Evolutionary conservation across 2,329 filamentous ascomycete species (phyloP).

Genomic region (Phyllosticta paracitricarpa): DNA sequence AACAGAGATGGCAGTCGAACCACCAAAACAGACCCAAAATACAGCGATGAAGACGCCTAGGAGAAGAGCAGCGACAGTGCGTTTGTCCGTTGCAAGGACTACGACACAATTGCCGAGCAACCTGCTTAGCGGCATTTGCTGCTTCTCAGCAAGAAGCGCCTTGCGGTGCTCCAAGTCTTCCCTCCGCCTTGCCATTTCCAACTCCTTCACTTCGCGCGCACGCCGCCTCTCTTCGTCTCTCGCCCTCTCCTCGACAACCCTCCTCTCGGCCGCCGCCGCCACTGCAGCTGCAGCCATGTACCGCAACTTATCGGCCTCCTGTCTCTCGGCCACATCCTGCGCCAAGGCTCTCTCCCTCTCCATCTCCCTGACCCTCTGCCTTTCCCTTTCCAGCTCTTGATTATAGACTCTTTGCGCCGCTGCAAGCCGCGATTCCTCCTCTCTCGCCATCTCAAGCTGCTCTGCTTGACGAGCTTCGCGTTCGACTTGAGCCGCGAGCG

Average conservation of each 20-base stretch:
- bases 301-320: slow-evolving; percentile 16
- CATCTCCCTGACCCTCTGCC: slow-evolving; percentile 10
- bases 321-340: slow-evolving; percentile 9
- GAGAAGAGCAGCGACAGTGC: slow-evolving; percentile 35
- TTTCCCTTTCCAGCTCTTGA: not conserved
- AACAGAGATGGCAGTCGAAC: slow-evolving; percentile 13
- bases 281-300: slow-evolving; percentile 4
- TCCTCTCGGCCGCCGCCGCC: slow-evolving; percentile 5
- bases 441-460: slow-evolving; percentile 18
- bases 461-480: slow-evolving; percentile 23
- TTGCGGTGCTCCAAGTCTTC: not conserved
- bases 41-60: not conserved
- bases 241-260: not conserved
- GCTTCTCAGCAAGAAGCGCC: not conserved
- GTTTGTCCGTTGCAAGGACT: slow-evolving; percentile 37
- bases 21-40: slow-evolving; percentile 2
- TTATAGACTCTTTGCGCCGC: not conserved
- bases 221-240: not conserved
- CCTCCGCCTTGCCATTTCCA: not conserved
- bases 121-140: slow-evolving; percentile 36
- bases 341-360: slow-evolving; percentile 1
- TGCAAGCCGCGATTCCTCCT: slow-evolving; percentile 6
- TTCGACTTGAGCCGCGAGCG: slow-evolving; percentile 40
- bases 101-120: slow-evolving; percentile 41
- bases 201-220: not conserved